phyloP scores from a whole-genome alignment of 139 green algal species.

The Coelastrella sp. region DNA sequence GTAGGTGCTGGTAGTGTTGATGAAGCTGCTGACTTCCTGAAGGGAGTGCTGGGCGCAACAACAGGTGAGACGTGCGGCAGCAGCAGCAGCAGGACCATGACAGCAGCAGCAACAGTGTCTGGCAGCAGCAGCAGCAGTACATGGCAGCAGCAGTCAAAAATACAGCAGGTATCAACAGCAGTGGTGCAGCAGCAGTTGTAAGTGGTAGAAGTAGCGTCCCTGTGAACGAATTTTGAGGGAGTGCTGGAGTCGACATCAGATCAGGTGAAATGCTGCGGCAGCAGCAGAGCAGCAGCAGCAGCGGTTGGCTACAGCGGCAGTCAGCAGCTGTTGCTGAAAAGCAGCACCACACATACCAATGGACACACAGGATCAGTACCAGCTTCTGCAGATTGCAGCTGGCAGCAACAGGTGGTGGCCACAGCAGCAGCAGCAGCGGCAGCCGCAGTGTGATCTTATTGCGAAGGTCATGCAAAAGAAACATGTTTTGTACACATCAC shows the following conservation, averaged over 20 bases:
- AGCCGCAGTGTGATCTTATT: too few species aligned
- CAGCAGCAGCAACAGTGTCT: background rate
- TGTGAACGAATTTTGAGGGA: background rate
- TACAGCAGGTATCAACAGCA: background rate
- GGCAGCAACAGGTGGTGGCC: too few species aligned
- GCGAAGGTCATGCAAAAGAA: too few species aligned
- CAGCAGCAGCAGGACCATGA: background rate
- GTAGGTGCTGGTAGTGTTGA: constrained; percentile 53
- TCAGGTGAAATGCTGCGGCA: too few species aligned
- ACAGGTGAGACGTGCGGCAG: background rate
- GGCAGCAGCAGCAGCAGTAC: background rate
- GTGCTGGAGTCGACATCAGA: background rate
- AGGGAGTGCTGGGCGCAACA: constrained; percentile 43
- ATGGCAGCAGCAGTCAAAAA: background rate
- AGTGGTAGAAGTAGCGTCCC: background rate
- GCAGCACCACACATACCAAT: too few species aligned
- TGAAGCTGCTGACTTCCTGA: constrained; percentile 57
- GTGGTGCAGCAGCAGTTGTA: background rate
- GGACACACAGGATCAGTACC: too few species aligned
- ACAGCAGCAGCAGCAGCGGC: too few species aligned
- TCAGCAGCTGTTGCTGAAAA: too few species aligned
- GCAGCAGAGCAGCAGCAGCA: too few species aligned
- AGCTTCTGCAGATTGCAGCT: too few species aligned
- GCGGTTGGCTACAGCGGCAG: too few species aligned
- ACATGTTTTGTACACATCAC: too few species aligned